Base-by-base conservation (phyloP, 768 basidiomycete species). In the Leccinum subtestaceum region DNA sequence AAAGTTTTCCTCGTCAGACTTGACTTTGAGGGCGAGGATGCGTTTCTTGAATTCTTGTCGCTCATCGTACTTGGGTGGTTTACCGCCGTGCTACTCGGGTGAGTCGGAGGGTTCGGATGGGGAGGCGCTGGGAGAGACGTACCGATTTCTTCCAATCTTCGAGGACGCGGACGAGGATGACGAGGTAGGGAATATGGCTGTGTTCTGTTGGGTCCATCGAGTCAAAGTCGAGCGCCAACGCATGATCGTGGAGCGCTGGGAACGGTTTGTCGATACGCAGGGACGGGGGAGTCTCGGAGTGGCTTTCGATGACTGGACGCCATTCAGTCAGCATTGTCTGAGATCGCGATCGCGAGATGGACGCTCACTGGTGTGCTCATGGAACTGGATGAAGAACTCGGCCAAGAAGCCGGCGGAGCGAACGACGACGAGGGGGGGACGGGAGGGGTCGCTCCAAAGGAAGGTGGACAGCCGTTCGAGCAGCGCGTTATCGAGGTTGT, bases 1-100 rank as follows among this genome's bases (percentile, higher is more conserved):
- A 69, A 95, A 95, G 75, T 98, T 99, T 78, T 99, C 97, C 69
- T 98, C 94, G 69, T 99, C 97, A 0, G 75, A 65, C 66, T 93
- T 93, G 58, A 81, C 69, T 66, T 87, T 86, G 79, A 87, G 83
- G 1, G 76, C 75, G n/a, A 78, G 73, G 47, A 98, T 75, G 3
- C 55, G 56, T 34, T 81, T 75, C 68, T 95, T 94, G 80, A 98
- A 96, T 29, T 81, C 85, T 60, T 87, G 81, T 66, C 89, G 85
- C 65, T 97, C 91, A 1, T 78, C 79, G 34, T 70, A 75, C 74
- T 74, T 78, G 49, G 77, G 86, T 11, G 81, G 76, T 1, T 76
- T 74, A 17, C 86, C 89, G 55, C 78, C 79, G 70, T 97, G 93
- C 87, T 95, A 60, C 29, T 17, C 21, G 15, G 11, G 31, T 38